phyloP scores from a whole-genome alignment of 805 yeast species.

The Cyberlindnera mycetangii region DNA sequence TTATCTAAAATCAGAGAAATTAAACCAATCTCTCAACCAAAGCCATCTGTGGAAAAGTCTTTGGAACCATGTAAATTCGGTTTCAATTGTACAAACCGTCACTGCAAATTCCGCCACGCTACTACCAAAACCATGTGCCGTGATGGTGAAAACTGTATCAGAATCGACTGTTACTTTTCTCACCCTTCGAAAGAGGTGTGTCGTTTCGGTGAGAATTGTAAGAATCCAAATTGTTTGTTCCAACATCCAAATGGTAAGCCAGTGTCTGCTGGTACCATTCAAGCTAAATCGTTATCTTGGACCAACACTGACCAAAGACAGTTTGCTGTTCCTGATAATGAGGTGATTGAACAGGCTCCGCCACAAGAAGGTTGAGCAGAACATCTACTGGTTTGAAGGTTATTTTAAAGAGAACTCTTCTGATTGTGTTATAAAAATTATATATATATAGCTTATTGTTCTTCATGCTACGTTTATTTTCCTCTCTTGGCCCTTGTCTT shows the following conservation, averaged over 20 bases:
- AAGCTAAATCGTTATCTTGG: slow-evolving; percentile 24
- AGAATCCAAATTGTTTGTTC: slow-evolving; percentile 66
- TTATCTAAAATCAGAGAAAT: slow-evolving; percentile 48
- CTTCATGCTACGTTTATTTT: slow-evolving; percentile 1
- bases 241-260: slow-evolving; percentile 80
- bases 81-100: slow-evolving; percentile 66
- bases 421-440: slow-evolving; percentile 1
- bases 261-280: slow-evolving; percentile 19
- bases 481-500: slow-evolving; percentile 1
- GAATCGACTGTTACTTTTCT: slow-evolving; percentile 77
- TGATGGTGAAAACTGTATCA: slow-evolving; percentile 72
- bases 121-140: slow-evolving; percentile 71
- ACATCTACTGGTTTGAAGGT: background rate
- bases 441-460: slow-evolving; percentile 1
- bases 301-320: slow-evolving; percentile 54
- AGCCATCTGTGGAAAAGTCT: slow-evolving; percentile 39
- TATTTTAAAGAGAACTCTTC: background rate
- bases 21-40: slow-evolving; percentile 27
- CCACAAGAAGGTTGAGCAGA: slow-evolving; percentile 36
- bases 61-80: slow-evolving; percentile 86
- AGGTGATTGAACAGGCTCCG: slow-evolving; percentile 67
- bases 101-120: slow-evolving; percentile 86
- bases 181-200: slow-evolving; percentile 82
- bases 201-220: slow-evolving; percentile 75
- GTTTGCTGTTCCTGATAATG: slow-evolving; percentile 76